These are phyloP conservation scores for Entophlyctis helioformis DNA, from an alignment of 192 early-diverging fungal species.

Conservation along the genomic window DNA sequence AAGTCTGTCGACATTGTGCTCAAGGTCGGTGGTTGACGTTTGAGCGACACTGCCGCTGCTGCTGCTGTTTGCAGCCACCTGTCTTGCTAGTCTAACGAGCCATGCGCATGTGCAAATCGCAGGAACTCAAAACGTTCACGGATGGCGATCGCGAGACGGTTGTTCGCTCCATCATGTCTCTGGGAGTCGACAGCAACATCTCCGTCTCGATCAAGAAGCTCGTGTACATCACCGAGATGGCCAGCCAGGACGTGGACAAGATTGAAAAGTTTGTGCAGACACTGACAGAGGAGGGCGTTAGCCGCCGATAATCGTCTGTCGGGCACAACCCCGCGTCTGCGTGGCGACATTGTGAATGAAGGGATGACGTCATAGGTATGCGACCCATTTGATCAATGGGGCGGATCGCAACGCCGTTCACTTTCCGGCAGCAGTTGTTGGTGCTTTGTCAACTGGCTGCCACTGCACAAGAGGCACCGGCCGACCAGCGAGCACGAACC, in stretches of 20 bases:
- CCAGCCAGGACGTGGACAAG: conserved; percentile 72
- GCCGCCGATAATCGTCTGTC: no score
- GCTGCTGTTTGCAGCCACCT: no score
- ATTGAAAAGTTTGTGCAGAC: conserved; percentile 58
- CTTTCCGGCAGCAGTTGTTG: no score
- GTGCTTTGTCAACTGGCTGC: no score
- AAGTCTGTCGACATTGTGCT: conserved; percentile 61
- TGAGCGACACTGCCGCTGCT: not conserved
- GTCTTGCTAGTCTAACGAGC: not conserved
- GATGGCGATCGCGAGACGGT: conserved; percentile 48
- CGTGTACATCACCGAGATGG: conserved; percentile 83
- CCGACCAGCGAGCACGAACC: no score
- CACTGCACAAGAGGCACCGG: no score
- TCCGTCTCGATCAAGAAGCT: conserved; percentile 86
- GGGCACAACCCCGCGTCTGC: no score
- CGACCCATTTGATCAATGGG: no score
- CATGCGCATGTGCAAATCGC: not conserved
- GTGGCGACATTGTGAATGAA: no score
- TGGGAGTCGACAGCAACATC: conserved; percentile 44
- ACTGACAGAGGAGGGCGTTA: conserved; percentile 11
- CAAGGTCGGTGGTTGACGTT: conserved; percentile 14
- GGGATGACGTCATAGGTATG: no score
- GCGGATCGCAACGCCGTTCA: no score
- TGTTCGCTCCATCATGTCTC: conserved; percentile 36
- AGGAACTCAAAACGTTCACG: conserved; percentile 54